These are phyloP conservation scores for Acanthamoeba healyi DNA, from an alignment of 208 protist genomes.

Conservation along the genomic window DNA sequence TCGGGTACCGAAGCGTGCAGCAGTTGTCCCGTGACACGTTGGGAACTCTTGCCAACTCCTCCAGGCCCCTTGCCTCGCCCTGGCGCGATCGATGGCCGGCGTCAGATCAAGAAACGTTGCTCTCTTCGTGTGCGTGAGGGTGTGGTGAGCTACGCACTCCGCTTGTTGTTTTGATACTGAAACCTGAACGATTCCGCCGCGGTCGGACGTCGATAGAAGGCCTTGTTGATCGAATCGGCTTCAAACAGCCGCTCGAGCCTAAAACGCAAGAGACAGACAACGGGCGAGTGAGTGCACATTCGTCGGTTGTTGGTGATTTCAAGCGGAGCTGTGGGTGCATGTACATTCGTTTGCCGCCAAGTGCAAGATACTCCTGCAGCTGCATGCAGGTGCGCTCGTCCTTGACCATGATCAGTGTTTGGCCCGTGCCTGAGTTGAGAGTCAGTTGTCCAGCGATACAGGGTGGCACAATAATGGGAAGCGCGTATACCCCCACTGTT, in stretches of 20 bases:
- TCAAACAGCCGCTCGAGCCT: conserved; percentile 49
- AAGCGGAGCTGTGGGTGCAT: neutral
- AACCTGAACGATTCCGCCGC: conserved; percentile 1
- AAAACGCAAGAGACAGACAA: too few species aligned
- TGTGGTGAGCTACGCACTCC: neutral
- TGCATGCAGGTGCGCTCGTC: conserved; percentile 69
- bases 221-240: conserved; percentile 10
- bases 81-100: neutral
- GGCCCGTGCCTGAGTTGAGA: neutral
- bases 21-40: neutral
- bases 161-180: conserved; percentile 22
- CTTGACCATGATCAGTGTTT: conserved; percentile 35
- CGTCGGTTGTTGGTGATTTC: neutral
- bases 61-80: neutral
- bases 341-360: conserved; percentile 49
- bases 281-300: too few species aligned
- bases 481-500: too few species aligned
- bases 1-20: neutral
- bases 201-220: neutral
- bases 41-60: neutral
- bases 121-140: neutral
- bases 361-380: conserved; percentile 52
- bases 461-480: neutral
- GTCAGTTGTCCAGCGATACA: neutral
- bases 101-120: too few species aligned